phyloP scores from a whole-genome alignment of 768 basidiomycete genomes.

The Boletus pseudopeckii region DNA sequence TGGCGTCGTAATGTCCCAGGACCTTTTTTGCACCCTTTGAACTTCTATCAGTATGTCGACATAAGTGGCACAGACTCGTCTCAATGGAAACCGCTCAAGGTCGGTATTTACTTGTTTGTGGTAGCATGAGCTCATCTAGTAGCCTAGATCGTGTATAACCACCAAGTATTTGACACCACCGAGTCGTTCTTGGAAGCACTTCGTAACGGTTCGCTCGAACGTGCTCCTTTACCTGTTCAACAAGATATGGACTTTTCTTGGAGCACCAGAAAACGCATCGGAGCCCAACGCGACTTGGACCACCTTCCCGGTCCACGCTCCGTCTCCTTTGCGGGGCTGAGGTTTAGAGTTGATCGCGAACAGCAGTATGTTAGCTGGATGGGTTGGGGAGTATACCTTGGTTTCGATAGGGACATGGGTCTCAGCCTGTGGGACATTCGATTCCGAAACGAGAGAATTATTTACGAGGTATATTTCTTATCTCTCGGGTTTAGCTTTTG shows the following conservation, averaged over 20 bases:
- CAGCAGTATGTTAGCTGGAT: constrained; percentile 63
- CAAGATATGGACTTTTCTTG: constrained; percentile 39
- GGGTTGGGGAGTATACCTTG: constrained; percentile 60
- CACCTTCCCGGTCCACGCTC: constrained; percentile 61
- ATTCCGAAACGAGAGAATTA: constrained; percentile 55
- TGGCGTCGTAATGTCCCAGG: constrained; percentile 51
- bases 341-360: constrained; percentile 52
- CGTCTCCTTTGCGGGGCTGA: constrained; percentile 56
- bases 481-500: background rate
- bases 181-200: constrained; percentile 54
- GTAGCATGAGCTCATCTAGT: background rate
- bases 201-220: constrained; percentile 48
- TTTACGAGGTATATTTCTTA: constrained; percentile 47
- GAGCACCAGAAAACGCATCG: constrained; percentile 43
- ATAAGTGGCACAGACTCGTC: constrained; percentile 49
- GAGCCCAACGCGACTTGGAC: constrained; percentile 51
- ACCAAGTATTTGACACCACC: constrained; percentile 48
- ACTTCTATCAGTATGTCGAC: constrained; percentile 58
- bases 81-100: constrained; percentile 53
- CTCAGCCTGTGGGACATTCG: constrained; percentile 57
- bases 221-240: constrained; percentile 31
- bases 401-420: constrained; percentile 68
- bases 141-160: constrained; percentile 53
- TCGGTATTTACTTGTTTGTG: constrained; percentile 8
- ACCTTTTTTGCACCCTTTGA: constrained; percentile 50